Evolutionary conservation across 495 filamentous ascomycete genomes (phyloP).

Genomic region (Peziza echinospora): DNA sequence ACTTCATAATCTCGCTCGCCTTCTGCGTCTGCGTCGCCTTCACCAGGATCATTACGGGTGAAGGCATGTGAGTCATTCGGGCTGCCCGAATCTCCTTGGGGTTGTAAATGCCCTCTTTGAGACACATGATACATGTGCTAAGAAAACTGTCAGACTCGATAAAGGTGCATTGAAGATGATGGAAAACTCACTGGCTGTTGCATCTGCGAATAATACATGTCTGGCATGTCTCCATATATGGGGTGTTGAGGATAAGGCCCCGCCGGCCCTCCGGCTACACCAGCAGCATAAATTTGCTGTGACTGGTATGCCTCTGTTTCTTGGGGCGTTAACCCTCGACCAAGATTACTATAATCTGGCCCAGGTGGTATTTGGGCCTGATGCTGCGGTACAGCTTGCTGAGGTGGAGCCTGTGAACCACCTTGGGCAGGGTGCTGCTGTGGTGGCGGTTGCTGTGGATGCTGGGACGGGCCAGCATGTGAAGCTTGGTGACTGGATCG

Average conservation of each 20-base stretch:
- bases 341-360: conserved; percentile 38
- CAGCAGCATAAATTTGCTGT: conserved; percentile 53
- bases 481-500: conserved; percentile 38
- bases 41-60: conserved; percentile 26
- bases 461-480: conserved; percentile 23
- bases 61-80: conserved; percentile 3
- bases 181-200: conserved; percentile 62
- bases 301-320: conserved; percentile 64
- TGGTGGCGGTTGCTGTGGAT: conserved; percentile 15
- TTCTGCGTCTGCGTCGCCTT: conserved; percentile 35
- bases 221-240: conserved; percentile 61
- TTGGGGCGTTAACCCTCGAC: conserved; percentile 38
- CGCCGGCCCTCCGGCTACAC: conserved; percentile 29
- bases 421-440: conserved; percentile 6
- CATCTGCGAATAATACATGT: conserved; percentile 73
- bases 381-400: conserved; percentile 13
- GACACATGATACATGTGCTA: conserved; percentile 35
- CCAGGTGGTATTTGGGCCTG: conserved; percentile 17
- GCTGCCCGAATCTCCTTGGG: conserved; percentile 21
- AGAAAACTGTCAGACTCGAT: conserved; percentile 9
- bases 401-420: conserved; percentile 8
- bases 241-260: conserved; percentile 32
- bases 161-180: not conserved
- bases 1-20: conserved; percentile 37
- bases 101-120: conserved; percentile 29